Evolutionary conservation across 768 basidiomycete species (phyloP).

Genomic region (Termitomyces sp.): DNA sequence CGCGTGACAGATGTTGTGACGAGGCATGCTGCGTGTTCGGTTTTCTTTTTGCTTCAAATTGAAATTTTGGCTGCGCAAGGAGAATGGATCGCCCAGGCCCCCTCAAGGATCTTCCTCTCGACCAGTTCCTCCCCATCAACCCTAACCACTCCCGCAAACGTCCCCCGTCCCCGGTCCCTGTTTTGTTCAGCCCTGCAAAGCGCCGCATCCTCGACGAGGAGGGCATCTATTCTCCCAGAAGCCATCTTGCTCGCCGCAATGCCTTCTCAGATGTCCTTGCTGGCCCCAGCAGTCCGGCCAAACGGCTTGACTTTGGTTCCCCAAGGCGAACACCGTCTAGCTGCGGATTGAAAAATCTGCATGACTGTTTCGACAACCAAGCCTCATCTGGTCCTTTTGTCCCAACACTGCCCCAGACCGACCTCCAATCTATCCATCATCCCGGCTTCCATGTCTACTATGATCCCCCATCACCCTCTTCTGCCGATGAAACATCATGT

Average conservation of each 20-base stretch:
- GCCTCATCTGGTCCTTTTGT: constrained; percentile 17
- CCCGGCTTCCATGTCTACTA: constrained; percentile 60
- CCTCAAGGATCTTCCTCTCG: constrained; percentile 56
- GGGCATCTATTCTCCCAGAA: constrained; percentile 38
- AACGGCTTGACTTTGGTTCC: constrained; percentile 47
- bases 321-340: constrained; percentile 20
- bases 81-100: constrained; percentile 44
- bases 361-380: constrained; percentile 16
- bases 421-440: constrained; percentile 58
- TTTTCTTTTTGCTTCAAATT: neutral
- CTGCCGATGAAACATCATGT: constrained; percentile 3
- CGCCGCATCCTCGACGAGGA: constrained; percentile 59
- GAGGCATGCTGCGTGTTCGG: constrained; percentile 4
- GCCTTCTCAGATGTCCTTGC: constrained; percentile 19
- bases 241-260: constrained; percentile 17
- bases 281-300: constrained; percentile 38
- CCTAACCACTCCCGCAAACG: constrained; percentile 44
- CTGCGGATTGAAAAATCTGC: constrained; percentile 12
- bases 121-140: constrained; percentile 39
- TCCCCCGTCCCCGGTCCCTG: constrained; percentile 51
- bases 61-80: neutral
- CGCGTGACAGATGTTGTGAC: constrained; percentile 13
- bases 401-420: constrained; percentile 28
- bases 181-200: constrained; percentile 57
- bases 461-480: constrained; percentile 31